Evolutionary conservation across 192 early-diverging fungal species (phyloP).

Genomic region (Coemansia sp.): DNA sequence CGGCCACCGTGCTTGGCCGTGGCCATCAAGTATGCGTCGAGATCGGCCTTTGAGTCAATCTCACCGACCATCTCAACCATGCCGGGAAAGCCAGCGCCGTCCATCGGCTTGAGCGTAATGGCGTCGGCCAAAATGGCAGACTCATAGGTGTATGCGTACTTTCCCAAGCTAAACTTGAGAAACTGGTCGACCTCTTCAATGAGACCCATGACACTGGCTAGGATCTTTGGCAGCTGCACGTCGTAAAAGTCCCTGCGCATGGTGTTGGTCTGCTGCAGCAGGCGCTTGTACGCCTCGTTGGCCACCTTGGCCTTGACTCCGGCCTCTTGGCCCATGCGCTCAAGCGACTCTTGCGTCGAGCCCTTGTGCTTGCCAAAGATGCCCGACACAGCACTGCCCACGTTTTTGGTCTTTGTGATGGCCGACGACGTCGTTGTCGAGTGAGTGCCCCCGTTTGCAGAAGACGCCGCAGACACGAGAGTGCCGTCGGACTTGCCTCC

Average conservation of each 20-base stretch:
- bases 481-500: constrained; percentile 14
- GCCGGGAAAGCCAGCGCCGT: constrained; percentile 22
- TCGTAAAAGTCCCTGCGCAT: constrained; percentile 75
- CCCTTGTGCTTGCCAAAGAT: constrained; percentile 53
- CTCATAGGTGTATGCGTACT: constrained; percentile 80
- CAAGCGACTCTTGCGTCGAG: constrained; percentile 57
- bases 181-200: constrained; percentile 82
- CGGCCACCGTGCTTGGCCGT: constrained; percentile 28
- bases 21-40: constrained; percentile 49
- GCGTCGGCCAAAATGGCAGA: constrained; percentile 71
- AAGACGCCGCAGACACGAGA: neutral
- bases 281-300: constrained; percentile 79
- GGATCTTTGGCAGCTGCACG: constrained; percentile 75
- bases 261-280: constrained; percentile 72
- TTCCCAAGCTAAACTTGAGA: constrained; percentile 72
- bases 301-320: constrained; percentile 73
- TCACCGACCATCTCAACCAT: constrained; percentile 56
- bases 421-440: neutral
- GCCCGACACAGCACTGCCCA: constrained; percentile 40
- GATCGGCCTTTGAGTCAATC: constrained; percentile 61
- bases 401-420: constrained; percentile 34
- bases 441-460: neutral
- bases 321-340: constrained; percentile 84
- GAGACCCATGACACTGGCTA: constrained; percentile 76
- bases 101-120: constrained; percentile 59